These are phyloP conservation scores for Boletus subparvulus DNA, from an alignment of 768 basidiomycete genomes.

Conservation along the genomic window DNA sequence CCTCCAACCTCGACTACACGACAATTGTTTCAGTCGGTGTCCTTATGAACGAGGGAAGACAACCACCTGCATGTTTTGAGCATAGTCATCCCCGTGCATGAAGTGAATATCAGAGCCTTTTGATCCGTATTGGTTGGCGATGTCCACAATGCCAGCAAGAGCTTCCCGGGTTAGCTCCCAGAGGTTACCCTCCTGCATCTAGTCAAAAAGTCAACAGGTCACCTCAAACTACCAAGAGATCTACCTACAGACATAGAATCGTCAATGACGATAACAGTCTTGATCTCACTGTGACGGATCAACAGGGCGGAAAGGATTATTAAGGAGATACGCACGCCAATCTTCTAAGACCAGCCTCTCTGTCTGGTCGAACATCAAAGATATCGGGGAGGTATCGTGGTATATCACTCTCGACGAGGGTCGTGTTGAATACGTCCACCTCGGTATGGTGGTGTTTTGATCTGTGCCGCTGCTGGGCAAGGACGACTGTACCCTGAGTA, in stretches of 20 bases:
- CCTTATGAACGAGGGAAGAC: background rate
- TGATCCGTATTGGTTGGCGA: constrained; percentile 36
- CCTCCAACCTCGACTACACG: constrained; percentile 22
- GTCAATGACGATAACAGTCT: constrained; percentile 42
- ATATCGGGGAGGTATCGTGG: constrained; percentile 25
- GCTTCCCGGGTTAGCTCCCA: constrained; percentile 43
- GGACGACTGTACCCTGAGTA: constrained; percentile 31
- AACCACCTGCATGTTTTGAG: constrained; percentile 25
- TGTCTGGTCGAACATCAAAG: constrained; percentile 9
- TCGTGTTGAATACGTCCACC: constrained; percentile 25
- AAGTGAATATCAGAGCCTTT: constrained; percentile 45
- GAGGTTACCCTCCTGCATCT: constrained; percentile 42
- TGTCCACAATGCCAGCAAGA: constrained; percentile 40
- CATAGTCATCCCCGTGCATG: constrained; percentile 37
- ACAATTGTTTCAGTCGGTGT: background rate
- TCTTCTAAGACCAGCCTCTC: constrained; percentile 22
- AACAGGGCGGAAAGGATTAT: background rate
- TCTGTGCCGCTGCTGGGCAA: constrained; percentile 24
- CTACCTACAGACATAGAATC: constrained; percentile 39
- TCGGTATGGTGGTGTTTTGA: constrained; percentile 5
- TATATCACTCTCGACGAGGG: constrained; percentile 28
- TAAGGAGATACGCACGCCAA: constrained; percentile 27
- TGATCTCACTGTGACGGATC: constrained; percentile 33
- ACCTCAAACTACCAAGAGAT: background rate
- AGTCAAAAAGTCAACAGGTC: background rate